A percentile compares a stretch with the other conserved stretches of the same genome.
Evolutionary conservation across 2,329 filamentous ascomycete genomes (phyloP).

Genomic region (Alternaria sp.): DNA sequence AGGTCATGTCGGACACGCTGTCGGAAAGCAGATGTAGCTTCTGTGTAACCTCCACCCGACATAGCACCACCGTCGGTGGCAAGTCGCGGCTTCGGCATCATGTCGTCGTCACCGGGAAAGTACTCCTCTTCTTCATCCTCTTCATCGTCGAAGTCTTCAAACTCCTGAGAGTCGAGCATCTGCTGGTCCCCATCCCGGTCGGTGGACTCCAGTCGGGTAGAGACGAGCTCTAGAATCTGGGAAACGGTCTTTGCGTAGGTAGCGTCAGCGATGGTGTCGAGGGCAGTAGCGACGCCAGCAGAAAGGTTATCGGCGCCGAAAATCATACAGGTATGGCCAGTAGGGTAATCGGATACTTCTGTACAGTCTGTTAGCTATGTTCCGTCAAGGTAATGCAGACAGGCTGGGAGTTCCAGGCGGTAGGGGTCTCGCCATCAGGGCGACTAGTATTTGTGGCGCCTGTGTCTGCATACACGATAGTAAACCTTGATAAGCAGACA

Average conservation of each 20-base stretch:
- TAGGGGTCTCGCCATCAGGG: neutral
- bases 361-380: slow-evolving; percentile 1
- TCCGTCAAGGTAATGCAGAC: neutral
- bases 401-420: neutral
- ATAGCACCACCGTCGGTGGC: neutral
- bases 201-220: slow-evolving; percentile 41
- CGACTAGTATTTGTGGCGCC: neutral
- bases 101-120: slow-evolving; percentile 49
- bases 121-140: slow-evolving; percentile 44
- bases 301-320: slow-evolving; percentile 60
- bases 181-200: slow-evolving; percentile 52
- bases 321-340: slow-evolving; percentile 62
- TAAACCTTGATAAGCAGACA: neutral
- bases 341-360: slow-evolving; percentile 68
- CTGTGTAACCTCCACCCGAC: slow-evolving; percentile 15
- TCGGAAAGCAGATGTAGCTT: slow-evolving; percentile 34
- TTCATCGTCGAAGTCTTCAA: slow-evolving; percentile 40
- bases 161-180: slow-evolving; percentile 49
- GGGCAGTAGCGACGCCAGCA: slow-evolving; percentile 46
- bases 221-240: slow-evolving; percentile 58
- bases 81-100: slow-evolving; percentile 38
- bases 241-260: slow-evolving; percentile 55
- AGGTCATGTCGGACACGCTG: slow-evolving; percentile 67
- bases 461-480: neutral
- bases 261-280: slow-evolving; percentile 55